phyloP scores from a whole-genome alignment of 139 green algal species.

The Klebsormidium nitens region DNA sequence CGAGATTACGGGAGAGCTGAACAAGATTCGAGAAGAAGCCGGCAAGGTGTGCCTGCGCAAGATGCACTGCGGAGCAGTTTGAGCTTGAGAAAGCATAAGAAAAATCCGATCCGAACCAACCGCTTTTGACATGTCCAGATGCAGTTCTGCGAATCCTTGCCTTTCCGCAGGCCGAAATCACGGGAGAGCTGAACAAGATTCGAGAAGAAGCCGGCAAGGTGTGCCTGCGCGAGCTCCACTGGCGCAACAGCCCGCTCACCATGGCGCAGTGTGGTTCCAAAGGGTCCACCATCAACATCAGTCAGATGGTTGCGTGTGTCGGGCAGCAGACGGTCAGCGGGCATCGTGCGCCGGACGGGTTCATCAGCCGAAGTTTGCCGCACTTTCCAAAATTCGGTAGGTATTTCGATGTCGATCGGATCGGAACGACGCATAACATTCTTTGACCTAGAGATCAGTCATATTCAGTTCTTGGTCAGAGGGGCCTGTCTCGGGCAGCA shows the following conservation, averaged over 20 bases:
- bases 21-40: conserved; percentile 82
- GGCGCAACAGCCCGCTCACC: conserved; percentile 86
- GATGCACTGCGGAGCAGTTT: no score
- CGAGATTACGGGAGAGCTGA: conserved; percentile 76
- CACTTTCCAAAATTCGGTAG: conserved; percentile 88
- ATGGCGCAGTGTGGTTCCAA: conserved; percentile 89
- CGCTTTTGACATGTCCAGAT: no score
- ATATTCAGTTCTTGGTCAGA: no score
- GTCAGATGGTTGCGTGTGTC: conserved; percentile 97
- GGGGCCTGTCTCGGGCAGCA: conserved; percentile 98
- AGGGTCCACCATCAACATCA: conserved; percentile 95
- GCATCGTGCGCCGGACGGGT: conserved; percentile 84
- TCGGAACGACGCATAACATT: no score
- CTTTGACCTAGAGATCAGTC: no score
- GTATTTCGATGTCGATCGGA: no score
- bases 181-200: conserved; percentile 84
- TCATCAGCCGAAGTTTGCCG: conserved; percentile 79
- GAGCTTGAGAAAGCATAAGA: no score
- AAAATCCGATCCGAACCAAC: no score
- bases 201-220: conserved; percentile 72
- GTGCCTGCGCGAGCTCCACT: conserved; percentile 83
- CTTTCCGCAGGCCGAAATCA: conserved; percentile 71
- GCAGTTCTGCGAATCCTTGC: no score
- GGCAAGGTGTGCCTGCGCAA: conserved; percentile 65
- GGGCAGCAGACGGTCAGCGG: conserved; percentile 94